Percentiles rank a stretch among this genome's conserved stretches.
These are phyloP conservation scores for Solanum medicagineum DNA, from an alignment of 257 asterid species.

Conservation along the genomic window DNA sequence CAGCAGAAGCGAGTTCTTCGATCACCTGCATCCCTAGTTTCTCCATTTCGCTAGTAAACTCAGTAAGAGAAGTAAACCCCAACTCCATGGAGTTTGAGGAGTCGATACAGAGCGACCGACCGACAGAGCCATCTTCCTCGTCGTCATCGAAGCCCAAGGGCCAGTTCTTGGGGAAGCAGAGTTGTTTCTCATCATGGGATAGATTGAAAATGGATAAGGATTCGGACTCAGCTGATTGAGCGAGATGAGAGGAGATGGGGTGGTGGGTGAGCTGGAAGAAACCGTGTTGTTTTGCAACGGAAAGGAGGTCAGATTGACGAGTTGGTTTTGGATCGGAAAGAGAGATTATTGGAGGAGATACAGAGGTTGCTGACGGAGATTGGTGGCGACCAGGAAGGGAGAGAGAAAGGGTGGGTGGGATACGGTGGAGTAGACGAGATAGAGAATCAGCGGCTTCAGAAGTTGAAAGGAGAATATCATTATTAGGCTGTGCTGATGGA, in stretches of 20 bases:
- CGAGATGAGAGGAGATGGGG: constrained; percentile 31
- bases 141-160: constrained; percentile 48
- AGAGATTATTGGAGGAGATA: constrained; percentile 22
- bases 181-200: constrained; percentile 17
- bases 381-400: constrained; percentile 24
- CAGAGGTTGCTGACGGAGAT: constrained; percentile 8
- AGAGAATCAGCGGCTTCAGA: constrained; percentile 29
- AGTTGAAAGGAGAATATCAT: constrained; percentile 2
- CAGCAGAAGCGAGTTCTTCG: constrained; percentile 32
- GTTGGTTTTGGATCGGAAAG: constrained; percentile 27
- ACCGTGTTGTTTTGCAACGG: constrained; percentile 42
- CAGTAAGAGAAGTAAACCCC: constrained; percentile 23
- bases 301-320: constrained; percentile 22
- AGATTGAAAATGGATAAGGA: constrained; percentile 23
- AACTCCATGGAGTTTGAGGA: constrained; percentile 13
- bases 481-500: constrained; percentile 33
- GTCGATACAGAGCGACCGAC: constrained; percentile 47
- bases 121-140: constrained; percentile 2
- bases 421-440: constrained; percentile 53
- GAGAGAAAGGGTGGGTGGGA: constrained; percentile 43
- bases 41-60: constrained; percentile 42
- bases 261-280: constrained; percentile 60
- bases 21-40: constrained; percentile 35
- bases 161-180: constrained; percentile 42
- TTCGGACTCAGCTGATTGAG: constrained; percentile 31